Evolutionary conservation across 1,284 basidiomycete genomes (phyloP), one percentile per base, ranked within the genome.

Genomic region (Erythrobasidium hasegawianum): DNA sequence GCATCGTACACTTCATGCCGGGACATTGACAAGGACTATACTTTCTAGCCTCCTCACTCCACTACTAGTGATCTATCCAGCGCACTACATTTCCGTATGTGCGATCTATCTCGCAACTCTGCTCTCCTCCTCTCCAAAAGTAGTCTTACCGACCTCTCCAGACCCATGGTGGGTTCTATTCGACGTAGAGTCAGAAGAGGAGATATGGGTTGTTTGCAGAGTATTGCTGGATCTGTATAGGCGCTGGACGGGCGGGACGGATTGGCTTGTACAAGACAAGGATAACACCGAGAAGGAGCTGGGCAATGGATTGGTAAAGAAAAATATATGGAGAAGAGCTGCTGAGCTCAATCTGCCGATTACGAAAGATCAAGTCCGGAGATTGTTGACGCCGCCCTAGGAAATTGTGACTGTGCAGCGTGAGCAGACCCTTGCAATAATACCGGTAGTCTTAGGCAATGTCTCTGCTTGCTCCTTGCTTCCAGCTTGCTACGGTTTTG

Each of bases 161-260:
- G 59, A 64, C 2, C 78, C 77, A 0, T 80, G 79, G 79, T 79
- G 77, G 77, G 69, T 71, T 10, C 72, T 79, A 2, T 79, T 80
- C 54, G 79, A 79, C 64, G 74, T 73, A 13, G 65, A 69, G n/a
- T 57, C 45, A 22, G 73, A 76, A 54, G 68, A 58, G 2, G 73
- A 75, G n/a, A 45, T 76, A 18, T 57, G 68, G 33, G 41, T 69
- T 26, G 66, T 74, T 11, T 60, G 68, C n/a, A 50, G 18, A 1
- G 64, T 68, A 29, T 57, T 75, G 9, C 55, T 72, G 11, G 38
- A 43, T 13, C 67, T 75, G 53, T 75, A 76, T 40, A 27, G 45
- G 14, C 57, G 68, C 18, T 72, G 72, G 72, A 52, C 47, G 24
- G 66, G 62, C 13, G 40, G 56, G 18, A 65, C 52, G 29, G 55